Evolutionary conservation across 1,284 basidiomycete genomes (phyloP).

Genomic region (Erythrobasidium hasegawianum): DNA sequence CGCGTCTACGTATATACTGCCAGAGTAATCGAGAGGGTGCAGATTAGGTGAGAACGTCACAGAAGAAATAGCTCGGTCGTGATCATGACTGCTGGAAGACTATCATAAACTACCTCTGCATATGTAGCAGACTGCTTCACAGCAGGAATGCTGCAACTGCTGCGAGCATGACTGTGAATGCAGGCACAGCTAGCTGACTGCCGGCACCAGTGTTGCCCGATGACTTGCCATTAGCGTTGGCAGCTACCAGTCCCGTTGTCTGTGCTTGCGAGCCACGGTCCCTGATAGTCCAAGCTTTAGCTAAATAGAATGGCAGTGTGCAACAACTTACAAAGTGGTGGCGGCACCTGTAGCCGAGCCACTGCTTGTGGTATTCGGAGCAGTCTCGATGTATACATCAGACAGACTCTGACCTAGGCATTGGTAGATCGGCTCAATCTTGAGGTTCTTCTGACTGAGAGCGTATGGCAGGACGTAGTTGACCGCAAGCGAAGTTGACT

Average conservation of each 20-base stretch:
- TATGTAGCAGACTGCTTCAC: too few relatives aligned
- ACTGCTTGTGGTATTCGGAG: constrained; percentile 14
- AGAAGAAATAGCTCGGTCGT: too few relatives aligned
- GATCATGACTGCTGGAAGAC: too few relatives aligned
- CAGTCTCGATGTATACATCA: constrained; percentile 60
- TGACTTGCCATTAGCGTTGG: constrained; percentile 8
- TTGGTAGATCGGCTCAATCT: constrained; percentile 58
- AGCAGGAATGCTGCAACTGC: constrained; percentile 7
- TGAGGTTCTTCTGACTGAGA: constrained; percentile 59
- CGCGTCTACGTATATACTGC: too few relatives aligned
- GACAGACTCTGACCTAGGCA: constrained; percentile 61
- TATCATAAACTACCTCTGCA: too few relatives aligned
- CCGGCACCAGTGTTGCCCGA: not conserved
- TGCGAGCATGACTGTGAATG: not conserved
- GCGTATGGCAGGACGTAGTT: constrained; percentile 76
- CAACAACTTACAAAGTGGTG: not conserved
- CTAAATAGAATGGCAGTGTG: too few relatives aligned
- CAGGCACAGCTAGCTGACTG: not conserved
- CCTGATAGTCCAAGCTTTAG: too few relatives aligned
- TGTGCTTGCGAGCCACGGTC: constrained; percentile 14
- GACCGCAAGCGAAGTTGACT: constrained; percentile 80
- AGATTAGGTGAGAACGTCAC: too few relatives aligned
- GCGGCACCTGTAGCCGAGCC: not conserved
- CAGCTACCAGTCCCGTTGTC: not conserved
- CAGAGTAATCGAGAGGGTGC: too few relatives aligned